Evolutionary conservation across 2,329 filamentous ascomycete species (phyloP).

Genomic region (Alternaria arbusti): DNA sequence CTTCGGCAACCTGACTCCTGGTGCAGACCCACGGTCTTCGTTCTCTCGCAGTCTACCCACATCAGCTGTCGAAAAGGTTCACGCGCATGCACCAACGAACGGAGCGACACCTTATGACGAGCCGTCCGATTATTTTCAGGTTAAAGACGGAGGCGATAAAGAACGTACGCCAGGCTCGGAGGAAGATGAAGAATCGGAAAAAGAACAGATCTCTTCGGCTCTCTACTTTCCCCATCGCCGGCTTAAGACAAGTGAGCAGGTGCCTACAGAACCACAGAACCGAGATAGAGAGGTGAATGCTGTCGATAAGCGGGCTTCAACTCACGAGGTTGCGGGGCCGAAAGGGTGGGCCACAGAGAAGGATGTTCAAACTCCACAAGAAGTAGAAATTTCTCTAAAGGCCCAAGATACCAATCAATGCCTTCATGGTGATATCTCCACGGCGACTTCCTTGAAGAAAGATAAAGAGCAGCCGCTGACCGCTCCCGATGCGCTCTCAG

Average conservation of each 20-base stretch:
- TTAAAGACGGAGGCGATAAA: conserved; percentile 21
- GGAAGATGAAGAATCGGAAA: conserved; percentile 67
- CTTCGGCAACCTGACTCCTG: conserved; percentile 59
- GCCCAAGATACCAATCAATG: conserved; percentile 66
- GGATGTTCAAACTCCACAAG: conserved; percentile 49
- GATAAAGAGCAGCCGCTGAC: conserved; percentile 49
- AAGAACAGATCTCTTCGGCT: conserved; percentile 87
- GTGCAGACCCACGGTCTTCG: conserved; percentile 53
- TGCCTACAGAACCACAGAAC: conserved; percentile 26
- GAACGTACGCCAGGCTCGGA: conserved; percentile 48
- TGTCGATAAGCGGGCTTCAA: conserved; percentile 33
- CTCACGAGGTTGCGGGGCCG: conserved; percentile 35
- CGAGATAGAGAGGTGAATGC: conserved; percentile 35
- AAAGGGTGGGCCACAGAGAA: conserved; percentile 39
- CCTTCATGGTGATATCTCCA: conserved; percentile 64
- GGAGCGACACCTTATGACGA: conserved; percentile 26
- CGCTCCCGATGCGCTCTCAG: conserved; percentile 36
- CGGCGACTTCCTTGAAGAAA: conserved; percentile 48
- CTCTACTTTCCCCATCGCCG: conserved; percentile 80
- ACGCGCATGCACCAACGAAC: conserved; percentile 24
- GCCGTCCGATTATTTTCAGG: conserved; percentile 39
- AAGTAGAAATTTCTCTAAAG: conserved; percentile 68
- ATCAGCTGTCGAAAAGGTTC: conserved; percentile 44
- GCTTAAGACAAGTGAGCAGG: conserved; percentile 51
- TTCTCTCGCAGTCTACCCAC: conserved; percentile 60